Base-by-base conservation (phyloP, 371 early-diverging fungal species). In the Mortierella sp. region DNA sequence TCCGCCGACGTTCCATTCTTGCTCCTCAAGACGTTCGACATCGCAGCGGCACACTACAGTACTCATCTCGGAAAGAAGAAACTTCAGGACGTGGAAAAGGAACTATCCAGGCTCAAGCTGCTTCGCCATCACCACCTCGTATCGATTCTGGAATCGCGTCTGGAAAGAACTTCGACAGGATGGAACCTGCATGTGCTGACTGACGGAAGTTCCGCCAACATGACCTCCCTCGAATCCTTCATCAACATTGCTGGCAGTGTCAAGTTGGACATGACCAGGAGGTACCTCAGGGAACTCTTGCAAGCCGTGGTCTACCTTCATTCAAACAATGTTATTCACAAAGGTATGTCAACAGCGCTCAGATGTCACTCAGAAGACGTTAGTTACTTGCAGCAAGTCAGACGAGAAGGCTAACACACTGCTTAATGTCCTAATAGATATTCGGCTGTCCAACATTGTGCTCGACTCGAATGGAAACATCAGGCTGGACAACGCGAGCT, bases 111-210 rank as follows among this genome's bases (percentile, higher is more conserved):
- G 31, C 68, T 92, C 5, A 86, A 90, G 53, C 78, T 88, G 5
- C 74, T 91, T 16, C 88, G 90, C 26, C 89, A 91, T 69, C 87
- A 89, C 10, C 86, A 92, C 55, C 87, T 91, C 41, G 74, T 89
- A 6, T 84, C 87, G 19, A 86, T 92, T 14, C 88, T 91, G 64
- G 92, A 91, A 40, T 89, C 91, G 2, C 87, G 89, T 11, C 73
- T 92, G 43, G 90, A 91, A 65, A 85, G 90, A 11, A 73, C 82
- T 8, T 72, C 83, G 43, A 53, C 73, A n/a, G 86, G 86, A 7
- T 92, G 93, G 93, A 76, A 79, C 9, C 77, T 93, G 13, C 86
- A 92, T 69, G 85, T 93, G 11, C 80, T 93, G 61, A 90, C 89
- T 72, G 91, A 91, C 40, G 50, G 80, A 72, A 66, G 89, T 86